Conservation (phyloP, 768 basidiomycete genomes). For the Pholiota molesta region DNA sequence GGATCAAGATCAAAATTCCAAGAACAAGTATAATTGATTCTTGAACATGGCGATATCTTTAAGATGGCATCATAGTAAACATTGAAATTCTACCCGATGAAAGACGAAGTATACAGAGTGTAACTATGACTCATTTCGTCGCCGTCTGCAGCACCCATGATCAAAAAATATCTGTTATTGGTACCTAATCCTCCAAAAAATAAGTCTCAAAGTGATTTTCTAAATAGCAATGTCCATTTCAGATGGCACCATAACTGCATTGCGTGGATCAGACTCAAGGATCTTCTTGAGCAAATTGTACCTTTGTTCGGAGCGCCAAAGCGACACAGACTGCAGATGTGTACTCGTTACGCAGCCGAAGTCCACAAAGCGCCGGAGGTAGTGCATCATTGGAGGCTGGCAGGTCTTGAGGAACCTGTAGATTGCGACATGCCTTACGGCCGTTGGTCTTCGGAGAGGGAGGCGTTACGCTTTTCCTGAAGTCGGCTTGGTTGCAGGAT, state of each 20-base stretch:
- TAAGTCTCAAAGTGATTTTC: constrained; percentile 14
- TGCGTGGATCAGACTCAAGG: not conserved
- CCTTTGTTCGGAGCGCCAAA: constrained; percentile 1
- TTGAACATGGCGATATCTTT: too few species aligned
- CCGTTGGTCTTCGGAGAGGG: not conserved
- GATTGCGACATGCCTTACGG: not conserved
- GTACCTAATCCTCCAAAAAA: not conserved
- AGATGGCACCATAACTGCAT: not conserved
- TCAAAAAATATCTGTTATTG: too few species aligned
- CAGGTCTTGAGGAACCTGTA: constrained; percentile 6
- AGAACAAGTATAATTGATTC: too few species aligned
- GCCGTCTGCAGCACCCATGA: too few species aligned
- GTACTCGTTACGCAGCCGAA: constrained; percentile 9
- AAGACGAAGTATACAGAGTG: too few species aligned
- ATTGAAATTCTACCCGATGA: too few species aligned
- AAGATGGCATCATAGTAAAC: too few species aligned
- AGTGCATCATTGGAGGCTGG: constrained; percentile 13
- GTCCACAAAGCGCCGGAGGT: constrained; percentile 1
- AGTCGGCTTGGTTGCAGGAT: not conserved
- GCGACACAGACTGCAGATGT: constrained; percentile 4
- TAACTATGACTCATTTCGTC: too few species aligned
- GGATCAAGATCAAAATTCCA: too few species aligned
- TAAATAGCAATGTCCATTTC: constrained; percentile 15
- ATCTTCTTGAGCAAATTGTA: constrained; percentile 6
- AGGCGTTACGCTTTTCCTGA: not conserved